Conservation (phyloP, 1,284 basidiomycete species). For the Ganoderma resinaceum region DNA sequence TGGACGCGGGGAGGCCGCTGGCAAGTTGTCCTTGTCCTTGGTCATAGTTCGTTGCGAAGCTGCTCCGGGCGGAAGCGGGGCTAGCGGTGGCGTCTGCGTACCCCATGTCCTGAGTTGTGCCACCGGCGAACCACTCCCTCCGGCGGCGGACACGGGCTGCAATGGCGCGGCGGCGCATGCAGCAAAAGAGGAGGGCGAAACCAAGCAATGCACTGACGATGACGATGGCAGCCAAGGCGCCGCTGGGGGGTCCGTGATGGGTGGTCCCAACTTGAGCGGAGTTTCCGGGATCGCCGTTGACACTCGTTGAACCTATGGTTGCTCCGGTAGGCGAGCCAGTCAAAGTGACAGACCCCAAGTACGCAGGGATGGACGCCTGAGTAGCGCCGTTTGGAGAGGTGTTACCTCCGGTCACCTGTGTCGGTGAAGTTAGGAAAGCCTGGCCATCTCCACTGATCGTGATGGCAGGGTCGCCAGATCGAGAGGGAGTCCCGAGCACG, state of each 20-base stretch:
- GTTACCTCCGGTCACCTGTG: constrained; percentile 7
- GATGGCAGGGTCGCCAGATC: constrained; percentile 5
- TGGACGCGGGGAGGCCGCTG: constrained; percentile 30
- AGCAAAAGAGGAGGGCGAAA: constrained; percentile 24
- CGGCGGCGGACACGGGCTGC: constrained; percentile 33
- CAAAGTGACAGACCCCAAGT: constrained; percentile 1
- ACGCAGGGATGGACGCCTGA: not conserved
- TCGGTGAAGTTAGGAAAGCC: constrained; percentile 11
- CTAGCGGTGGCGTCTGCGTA: constrained; percentile 25
- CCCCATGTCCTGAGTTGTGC: constrained; percentile 27
- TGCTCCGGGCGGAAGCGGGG: constrained; percentile 45
- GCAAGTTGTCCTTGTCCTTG: constrained; percentile 35
- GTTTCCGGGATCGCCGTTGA: constrained; percentile 10
- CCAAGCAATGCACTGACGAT: constrained; percentile 23
- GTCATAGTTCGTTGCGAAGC: constrained; percentile 55
- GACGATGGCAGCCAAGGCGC: constrained; percentile 28
- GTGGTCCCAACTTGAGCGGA: constrained; percentile 7
- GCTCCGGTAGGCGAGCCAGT: constrained; percentile 15
- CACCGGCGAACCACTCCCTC: constrained; percentile 35
- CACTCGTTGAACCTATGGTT: constrained; percentile 10
- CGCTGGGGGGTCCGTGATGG: constrained; percentile 22
- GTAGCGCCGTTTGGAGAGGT: not conserved
- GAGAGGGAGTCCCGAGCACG: not conserved
- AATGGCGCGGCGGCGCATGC: constrained; percentile 30
- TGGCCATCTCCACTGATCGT: constrained; percentile 24